Evolutionary conservation across 1,139 yeast genomes (phyloP).

Genomic region (Taphrina sp.): DNA sequence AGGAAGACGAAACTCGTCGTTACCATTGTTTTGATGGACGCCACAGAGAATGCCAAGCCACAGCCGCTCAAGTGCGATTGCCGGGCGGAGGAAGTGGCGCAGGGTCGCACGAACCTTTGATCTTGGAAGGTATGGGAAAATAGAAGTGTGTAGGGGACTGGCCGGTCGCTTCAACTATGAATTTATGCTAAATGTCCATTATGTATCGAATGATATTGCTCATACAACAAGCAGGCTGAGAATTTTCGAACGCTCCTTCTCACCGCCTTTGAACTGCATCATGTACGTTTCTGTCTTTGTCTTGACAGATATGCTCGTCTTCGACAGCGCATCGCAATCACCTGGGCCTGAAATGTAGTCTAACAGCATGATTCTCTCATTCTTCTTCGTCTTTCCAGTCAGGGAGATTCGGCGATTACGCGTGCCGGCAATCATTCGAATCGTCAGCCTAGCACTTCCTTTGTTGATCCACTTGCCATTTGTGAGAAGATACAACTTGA

Average conservation of each 20-base stretch:
- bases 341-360: slow-evolving; percentile 17
- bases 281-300: slow-evolving; percentile 19
- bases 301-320: slow-evolving; percentile 22
- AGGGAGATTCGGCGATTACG: slow-evolving; percentile 20
- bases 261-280: slow-evolving; percentile 32
- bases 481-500: slow-evolving; percentile 23
- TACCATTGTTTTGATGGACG: no score
- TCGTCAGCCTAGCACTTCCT: slow-evolving; percentile 23
- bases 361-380: slow-evolving; percentile 19
- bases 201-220: background rate
- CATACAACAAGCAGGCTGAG: slow-evolving; percentile 11
- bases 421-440: slow-evolving; percentile 13
- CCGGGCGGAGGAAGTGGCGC: no score
- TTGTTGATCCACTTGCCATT: slow-evolving; percentile 31
- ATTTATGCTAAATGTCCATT: no score
- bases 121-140: no score
- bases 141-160: no score
- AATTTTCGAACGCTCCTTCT: slow-evolving; percentile 19
- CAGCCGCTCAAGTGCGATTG: no score
- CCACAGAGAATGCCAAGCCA: no score
- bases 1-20: no score
- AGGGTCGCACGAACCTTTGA: no score
- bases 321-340: slow-evolving; percentile 22
- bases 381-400: slow-evolving; percentile 28
- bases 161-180: no score